phyloP scores from a whole-genome alignment of 768 basidiomycete species.

The Lactifluus subvellereus region DNA sequence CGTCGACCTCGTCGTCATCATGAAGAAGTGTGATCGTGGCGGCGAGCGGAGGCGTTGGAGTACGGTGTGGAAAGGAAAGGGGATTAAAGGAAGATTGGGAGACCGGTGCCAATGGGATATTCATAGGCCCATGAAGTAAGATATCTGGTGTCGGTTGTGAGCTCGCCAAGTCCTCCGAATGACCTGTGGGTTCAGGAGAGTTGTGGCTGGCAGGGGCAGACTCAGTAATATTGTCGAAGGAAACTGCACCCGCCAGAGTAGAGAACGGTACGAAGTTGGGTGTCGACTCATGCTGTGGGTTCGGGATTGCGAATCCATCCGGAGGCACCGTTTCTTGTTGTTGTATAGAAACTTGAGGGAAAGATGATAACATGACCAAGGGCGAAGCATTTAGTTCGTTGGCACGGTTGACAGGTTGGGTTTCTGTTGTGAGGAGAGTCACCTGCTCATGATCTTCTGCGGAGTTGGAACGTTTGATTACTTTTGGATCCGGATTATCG shows the following conservation, averaged over 20 bases:
- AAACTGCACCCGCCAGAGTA: conserved; percentile 16
- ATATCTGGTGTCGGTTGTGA: neutral
- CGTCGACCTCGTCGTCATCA: conserved; percentile 7
- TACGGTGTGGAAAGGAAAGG: conserved; percentile 15
- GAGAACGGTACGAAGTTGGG: conserved; percentile 12
- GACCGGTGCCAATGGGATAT: neutral
- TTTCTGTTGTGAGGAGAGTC: neutral
- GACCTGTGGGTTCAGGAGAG: neutral
- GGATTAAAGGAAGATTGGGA: conserved; percentile 1
- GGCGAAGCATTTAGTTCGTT: neutral
- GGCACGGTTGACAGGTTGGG: neutral
- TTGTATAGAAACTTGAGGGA: neutral
- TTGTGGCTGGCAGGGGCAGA: neutral
- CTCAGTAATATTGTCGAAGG: conserved; percentile 4
- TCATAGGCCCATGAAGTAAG: neutral
- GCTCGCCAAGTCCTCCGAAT: neutral
- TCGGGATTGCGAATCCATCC: neutral
- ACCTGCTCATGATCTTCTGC: neutral
- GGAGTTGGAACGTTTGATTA: neutral
- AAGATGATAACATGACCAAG: neutral
- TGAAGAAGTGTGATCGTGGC: conserved; percentile 13
- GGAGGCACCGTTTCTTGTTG: neutral
- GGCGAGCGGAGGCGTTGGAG: conserved; percentile 19
- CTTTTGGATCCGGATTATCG: neutral
- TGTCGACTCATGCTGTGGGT: neutral